A percentile compares a stretch with the other conserved stretches of the same genome.
Evolutionary conservation across 768 basidiomycete species (phyloP).

Genomic region (Favolaschia claudopus): DNA sequence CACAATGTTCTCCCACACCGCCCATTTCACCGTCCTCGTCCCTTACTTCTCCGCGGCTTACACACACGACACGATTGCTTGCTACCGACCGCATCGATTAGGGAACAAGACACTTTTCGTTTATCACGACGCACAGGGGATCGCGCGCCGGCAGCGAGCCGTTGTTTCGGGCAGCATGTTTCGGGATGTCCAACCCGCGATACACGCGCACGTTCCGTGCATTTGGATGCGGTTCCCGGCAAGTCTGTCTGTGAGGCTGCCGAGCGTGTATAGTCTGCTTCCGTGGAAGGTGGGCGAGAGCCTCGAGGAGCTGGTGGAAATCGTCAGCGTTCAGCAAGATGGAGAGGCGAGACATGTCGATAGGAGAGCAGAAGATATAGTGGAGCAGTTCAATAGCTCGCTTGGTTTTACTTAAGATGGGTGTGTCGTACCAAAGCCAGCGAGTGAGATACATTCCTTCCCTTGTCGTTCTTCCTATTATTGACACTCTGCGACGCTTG

Average conservation of each 20-base stretch:
- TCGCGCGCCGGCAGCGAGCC: neutral
- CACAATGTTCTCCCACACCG: neutral
- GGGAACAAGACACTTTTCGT: neutral
- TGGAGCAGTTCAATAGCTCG: too few relatives aligned
- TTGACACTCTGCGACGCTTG: too few relatives aligned
- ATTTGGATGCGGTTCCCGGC: neutral
- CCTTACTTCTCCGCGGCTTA: neutral
- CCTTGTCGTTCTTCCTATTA: too few relatives aligned
- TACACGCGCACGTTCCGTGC: neutral
- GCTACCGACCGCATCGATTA: neutral
- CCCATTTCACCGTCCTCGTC: neutral
- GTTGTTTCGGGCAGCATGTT: neutral
- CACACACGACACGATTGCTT: neutral
- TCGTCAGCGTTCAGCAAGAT: too few relatives aligned
- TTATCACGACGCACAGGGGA: neutral
- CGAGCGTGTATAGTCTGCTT: neutral
- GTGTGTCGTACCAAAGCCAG: too few relatives aligned
- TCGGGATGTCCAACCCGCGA: conserved; percentile 1
- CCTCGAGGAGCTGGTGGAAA: neutral
- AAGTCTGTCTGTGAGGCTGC: neutral
- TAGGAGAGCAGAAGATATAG: too few relatives aligned
- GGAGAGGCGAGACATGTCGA: too few relatives aligned
- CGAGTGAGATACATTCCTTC: too few relatives aligned
- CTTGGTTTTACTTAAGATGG: too few relatives aligned
- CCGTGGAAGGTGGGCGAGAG: neutral